Evolutionary conservation across 1,284 basidiomycete genomes (phyloP).

Genomic region (Stereum hirsutum): DNA sequence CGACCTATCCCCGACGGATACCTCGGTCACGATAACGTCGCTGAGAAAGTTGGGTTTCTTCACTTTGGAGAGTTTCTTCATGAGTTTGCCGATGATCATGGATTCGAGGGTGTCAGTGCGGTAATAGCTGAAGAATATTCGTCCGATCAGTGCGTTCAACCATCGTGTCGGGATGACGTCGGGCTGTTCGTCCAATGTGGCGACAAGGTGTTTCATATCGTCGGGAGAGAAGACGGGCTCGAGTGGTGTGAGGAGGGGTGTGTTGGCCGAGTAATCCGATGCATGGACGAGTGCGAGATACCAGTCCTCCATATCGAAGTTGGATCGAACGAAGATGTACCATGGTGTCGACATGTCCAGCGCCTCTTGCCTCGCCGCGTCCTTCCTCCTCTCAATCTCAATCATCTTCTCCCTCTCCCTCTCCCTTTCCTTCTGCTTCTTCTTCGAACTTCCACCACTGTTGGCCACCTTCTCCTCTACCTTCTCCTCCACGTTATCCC

Average conservation of each 20-base stretch:
- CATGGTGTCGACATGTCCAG: constrained; percentile 55
- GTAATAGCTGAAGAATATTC: constrained; percentile 90
- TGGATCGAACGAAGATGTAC: constrained; percentile 84
- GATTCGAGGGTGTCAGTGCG: constrained; percentile 74
- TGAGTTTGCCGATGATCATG: constrained; percentile 81
- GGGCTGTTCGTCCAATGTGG: constrained; percentile 83
- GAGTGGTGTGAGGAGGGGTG: constrained; percentile 45
- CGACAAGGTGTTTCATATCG: constrained; percentile 82
- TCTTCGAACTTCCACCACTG: constrained; percentile 22
- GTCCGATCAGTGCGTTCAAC: constrained; percentile 90
- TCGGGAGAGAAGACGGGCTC: constrained; percentile 59
- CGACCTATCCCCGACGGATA: constrained; percentile 78
- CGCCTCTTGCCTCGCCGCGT: constrained; percentile 44
- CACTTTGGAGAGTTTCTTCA: constrained; percentile 90
- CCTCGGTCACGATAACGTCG: constrained; percentile 82
- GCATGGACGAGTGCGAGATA: constrained; percentile 82
- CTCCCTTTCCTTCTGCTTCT: constrained; percentile 24
- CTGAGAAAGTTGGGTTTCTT: constrained; percentile 83
- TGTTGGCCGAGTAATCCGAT: constrained; percentile 50
- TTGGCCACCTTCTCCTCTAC: constrained; percentile 28
- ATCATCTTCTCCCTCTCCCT: constrained; percentile 21
- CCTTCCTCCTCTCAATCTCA: constrained; percentile 35
- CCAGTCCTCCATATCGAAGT: constrained; percentile 93
- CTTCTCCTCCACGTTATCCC: constrained; percentile 24
- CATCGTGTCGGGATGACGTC: constrained; percentile 96